These are phyloP conservation scores for Oryza australiensis DNA, from an alignment of 176 grass and related monocot species.

Conservation along the genomic window DNA sequence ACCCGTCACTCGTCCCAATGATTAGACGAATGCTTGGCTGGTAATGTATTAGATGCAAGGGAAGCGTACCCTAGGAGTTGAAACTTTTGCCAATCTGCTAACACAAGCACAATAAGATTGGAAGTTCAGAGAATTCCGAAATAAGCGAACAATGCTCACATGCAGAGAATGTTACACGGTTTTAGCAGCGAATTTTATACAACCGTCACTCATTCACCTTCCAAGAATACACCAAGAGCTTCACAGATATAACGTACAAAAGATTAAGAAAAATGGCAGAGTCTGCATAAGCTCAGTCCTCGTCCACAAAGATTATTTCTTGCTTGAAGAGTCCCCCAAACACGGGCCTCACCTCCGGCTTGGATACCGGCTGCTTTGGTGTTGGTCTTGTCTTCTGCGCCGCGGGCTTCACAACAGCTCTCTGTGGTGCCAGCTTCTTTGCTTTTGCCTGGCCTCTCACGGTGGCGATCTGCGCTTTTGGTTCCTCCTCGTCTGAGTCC, in stretches of 20 bases:
- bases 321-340: conserved; percentile 97
- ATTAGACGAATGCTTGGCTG: too few relatives aligned
- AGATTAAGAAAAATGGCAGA: not conserved
- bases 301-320: conserved; percentile 81
- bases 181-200: conserved; percentile 25
- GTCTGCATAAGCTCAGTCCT: conserved; percentile 50
- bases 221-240: not conserved
- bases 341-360: conserved; percentile 67
- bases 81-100: too few relatives aligned
- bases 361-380: conserved; percentile 47
- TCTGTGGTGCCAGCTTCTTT: conserved; percentile 71
- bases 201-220: conserved; percentile 20
- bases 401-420: conserved; percentile 68
- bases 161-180: not conserved
- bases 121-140: not conserved
- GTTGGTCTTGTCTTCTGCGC: conserved; percentile 50
- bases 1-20: too few relatives aligned
- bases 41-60: too few relatives aligned
- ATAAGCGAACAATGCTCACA: not conserved
- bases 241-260: conserved; percentile 34
- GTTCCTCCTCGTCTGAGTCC: conserved; percentile 43
- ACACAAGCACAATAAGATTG: not conserved
- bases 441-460: conserved; percentile 79
- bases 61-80: too few relatives aligned
- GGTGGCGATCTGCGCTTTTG: conserved; percentile 72